Evolutionary conservation across 257 asterid genomes (phyloP).

Genomic region (Solanum chaucha): DNA sequence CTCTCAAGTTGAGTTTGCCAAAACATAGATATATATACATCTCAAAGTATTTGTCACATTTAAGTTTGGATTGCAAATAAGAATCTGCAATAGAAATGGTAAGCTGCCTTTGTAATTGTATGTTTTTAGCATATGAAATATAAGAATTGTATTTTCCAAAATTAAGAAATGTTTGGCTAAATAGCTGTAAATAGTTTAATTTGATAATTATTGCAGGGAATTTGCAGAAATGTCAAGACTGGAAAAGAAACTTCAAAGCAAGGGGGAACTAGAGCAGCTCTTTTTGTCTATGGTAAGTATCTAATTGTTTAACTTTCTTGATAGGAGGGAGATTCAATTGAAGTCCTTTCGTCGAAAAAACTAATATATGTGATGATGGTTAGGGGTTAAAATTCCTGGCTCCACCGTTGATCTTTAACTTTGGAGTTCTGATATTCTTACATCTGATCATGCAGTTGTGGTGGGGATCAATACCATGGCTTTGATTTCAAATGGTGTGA

Average conservation of each 20-base stretch:
- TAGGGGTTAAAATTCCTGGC: background rate
- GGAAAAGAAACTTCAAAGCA: background rate
- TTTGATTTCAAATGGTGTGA: slow-evolving; percentile 46
- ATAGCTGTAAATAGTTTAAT: background rate
- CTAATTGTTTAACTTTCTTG: background rate
- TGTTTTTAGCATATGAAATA: background rate
- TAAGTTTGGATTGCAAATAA: background rate
- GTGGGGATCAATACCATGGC: slow-evolving; percentile 57
- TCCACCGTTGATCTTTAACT: background rate
- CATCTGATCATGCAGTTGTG: slow-evolving; percentile 37
- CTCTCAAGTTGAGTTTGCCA: too few species aligned
- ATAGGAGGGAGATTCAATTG: background rate
- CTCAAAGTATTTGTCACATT: background rate
- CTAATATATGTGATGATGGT: background rate
- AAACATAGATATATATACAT: too few species aligned
- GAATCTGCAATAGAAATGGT: background rate
- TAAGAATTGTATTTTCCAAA: background rate
- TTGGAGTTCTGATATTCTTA: slow-evolving; percentile 3
- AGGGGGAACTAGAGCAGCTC: background rate
- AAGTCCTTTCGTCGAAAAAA: background rate
- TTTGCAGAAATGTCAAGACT: background rate
- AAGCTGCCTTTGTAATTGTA: background rate
- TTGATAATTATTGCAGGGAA: background rate
- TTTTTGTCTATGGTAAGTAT: slow-evolving; percentile 6
- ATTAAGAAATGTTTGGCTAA: background rate